A percentile compares a stretch with the other conserved stretches of the same genome.
Conservation (phyloP, 2,329 filamentous ascomycete genomes). For the Aspergillus pseudoterreus region DNA sequence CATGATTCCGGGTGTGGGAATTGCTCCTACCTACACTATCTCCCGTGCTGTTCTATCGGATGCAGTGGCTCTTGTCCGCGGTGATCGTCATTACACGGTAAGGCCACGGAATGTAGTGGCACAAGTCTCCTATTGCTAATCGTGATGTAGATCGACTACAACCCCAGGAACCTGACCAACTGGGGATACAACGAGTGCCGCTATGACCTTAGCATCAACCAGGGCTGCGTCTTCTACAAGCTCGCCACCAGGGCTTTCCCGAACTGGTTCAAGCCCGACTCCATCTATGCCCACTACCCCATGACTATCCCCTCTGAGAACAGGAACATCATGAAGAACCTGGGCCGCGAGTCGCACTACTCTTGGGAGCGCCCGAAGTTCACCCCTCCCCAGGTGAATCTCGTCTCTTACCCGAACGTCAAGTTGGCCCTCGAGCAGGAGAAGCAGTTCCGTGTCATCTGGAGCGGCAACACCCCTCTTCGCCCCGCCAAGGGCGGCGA, state of each 20-base stretch:
- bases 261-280: constrained; percentile 71
- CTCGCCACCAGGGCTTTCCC: constrained; percentile 77
- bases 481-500: constrained; percentile 58
- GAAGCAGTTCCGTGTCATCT: constrained; percentile 61
- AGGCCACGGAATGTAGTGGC: background rate
- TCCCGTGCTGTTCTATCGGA: constrained; percentile 74
- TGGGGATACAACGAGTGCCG: constrained; percentile 77
- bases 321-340: constrained; percentile 62
- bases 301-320: constrained; percentile 70
- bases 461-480: constrained; percentile 60
- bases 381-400: constrained; percentile 50
- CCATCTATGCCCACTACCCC: constrained; percentile 76
- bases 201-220: constrained; percentile 69
- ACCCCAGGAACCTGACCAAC: constrained; percentile 70
- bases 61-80: constrained; percentile 72
- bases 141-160: constrained; percentile 56
- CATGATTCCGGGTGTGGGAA: constrained; percentile 70
- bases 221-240: constrained; percentile 83
- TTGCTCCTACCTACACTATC: constrained; percentile 72
- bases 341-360: constrained; percentile 66
- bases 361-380: constrained; percentile 61
- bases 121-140: too few species aligned
- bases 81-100: constrained; percentile 71
- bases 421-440: constrained; percentile 60
- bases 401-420: constrained; percentile 60